A percentile compares a stretch with the other conserved stretches of the same genome.
These are phyloP conservation scores for Cutaneotrichosporon dermatis DNA, from an alignment of 1,284 basidiomycete species.

Conservation along the genomic window DNA sequence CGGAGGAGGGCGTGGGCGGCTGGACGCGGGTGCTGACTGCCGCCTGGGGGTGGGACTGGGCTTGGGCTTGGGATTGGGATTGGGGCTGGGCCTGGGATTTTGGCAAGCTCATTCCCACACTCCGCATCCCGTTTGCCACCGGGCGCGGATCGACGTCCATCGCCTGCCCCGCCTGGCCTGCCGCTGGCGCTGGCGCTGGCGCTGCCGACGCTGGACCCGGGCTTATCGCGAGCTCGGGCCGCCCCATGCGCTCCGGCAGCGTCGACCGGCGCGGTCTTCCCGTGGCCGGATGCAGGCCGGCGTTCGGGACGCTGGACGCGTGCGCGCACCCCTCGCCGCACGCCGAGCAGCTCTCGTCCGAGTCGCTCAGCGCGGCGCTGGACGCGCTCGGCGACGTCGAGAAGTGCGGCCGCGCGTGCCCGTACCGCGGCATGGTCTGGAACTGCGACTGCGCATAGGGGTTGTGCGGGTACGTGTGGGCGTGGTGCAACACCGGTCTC, in stretches of 20 bases:
- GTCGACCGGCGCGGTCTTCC: neutral
- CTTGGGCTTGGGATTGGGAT: neutral
- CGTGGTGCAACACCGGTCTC: too few species aligned
- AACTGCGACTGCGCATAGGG: too few species aligned
- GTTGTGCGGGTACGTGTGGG: too few species aligned
- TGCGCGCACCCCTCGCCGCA: neutral
- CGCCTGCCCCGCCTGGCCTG: too few species aligned
- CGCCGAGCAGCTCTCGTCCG: neutral
- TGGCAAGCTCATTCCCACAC: too few species aligned
- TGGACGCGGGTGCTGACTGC: neutral
- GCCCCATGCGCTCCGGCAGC: neutral
- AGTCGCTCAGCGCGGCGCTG: neutral
- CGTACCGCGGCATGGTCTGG: neutral
- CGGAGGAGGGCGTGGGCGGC: too few species aligned
- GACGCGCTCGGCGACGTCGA: neutral
- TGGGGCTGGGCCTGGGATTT: neutral
- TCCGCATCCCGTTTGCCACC: too few species aligned
- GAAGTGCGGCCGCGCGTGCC: slow-evolving; percentile 3
- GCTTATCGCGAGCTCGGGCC: neutral
- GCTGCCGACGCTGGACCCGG: neutral
- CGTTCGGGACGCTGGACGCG: neutral
- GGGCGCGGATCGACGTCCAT: too few species aligned
- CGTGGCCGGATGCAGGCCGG: neutral
- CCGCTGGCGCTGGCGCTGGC: neutral
- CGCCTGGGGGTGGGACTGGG: neutral